Evolutionary conservation across 768 basidiomycete genomes (phyloP).

Genomic region (Trametes maxima): DNA sequence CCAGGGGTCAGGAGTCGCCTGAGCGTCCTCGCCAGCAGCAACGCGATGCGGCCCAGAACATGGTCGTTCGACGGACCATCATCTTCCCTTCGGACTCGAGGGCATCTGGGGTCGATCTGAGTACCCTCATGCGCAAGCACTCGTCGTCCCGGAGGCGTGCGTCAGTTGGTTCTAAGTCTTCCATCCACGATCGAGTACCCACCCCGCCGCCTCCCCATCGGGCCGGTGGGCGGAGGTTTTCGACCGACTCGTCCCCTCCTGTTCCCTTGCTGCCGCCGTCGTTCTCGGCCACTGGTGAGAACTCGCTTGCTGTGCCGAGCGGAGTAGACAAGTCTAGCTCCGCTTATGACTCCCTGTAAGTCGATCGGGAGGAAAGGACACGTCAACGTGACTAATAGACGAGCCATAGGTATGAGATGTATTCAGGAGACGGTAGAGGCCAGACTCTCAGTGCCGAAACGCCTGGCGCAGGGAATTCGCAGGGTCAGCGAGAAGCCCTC

Average conservation of each 20-base stretch:
- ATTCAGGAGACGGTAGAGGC: conserved; percentile 56
- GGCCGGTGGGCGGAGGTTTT: conserved; percentile 58
- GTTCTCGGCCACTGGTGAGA: conserved; percentile 44
- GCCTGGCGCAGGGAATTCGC: conserved; percentile 39
- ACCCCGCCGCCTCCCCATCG: conserved; percentile 82
- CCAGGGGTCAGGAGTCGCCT: conserved; percentile 14
- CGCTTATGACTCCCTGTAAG: conserved; percentile 79
- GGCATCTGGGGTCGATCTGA: conserved; percentile 58
- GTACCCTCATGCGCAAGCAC: conserved; percentile 55
- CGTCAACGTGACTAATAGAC: conserved; percentile 7
- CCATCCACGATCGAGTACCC: conserved; percentile 78
- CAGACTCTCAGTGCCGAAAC: conserved; percentile 26
- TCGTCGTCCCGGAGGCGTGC: conserved; percentile 57
- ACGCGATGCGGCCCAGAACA: conserved; percentile 32
- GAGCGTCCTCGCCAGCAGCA: conserved; percentile 19
- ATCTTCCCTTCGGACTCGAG: conserved; percentile 74
- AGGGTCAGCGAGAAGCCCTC: conserved; percentile 31
- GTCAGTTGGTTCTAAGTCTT: conserved; percentile 71
- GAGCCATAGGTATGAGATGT: conserved; percentile 73
- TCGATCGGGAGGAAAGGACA: conserved; percentile 26
- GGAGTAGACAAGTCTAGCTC: conserved; percentile 68
- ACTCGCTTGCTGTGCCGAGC: conserved; percentile 40
- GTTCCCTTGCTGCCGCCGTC: conserved; percentile 64
- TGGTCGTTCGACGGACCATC: conserved; percentile 76
- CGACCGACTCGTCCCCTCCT: conserved; percentile 66